Evolutionary conservation across 2,329 filamentous ascomycete genomes (phyloP).

Genomic region (Calcarisporium arbuscula): DNA sequence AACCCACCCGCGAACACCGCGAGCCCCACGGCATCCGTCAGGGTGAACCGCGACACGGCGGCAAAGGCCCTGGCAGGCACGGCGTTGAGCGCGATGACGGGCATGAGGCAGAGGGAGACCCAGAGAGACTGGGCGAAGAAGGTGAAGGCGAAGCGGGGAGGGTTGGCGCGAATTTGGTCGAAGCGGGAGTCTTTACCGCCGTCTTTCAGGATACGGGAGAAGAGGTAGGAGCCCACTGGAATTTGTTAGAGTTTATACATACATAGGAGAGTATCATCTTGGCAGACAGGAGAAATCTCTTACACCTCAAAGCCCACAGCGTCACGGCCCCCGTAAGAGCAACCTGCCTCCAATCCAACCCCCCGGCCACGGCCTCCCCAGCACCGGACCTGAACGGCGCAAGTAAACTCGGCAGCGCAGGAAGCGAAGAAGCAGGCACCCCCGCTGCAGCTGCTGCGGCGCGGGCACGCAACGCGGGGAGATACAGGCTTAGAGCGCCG

Average conservation of each 20-base stretch:
- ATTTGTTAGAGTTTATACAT: too few species aligned
- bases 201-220: conserved; percentile 51
- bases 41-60: conserved; percentile 37
- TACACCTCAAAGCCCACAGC: conserved; percentile 57
- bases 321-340: conserved; percentile 31
- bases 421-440: background rate
- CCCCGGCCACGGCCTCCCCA: conserved; percentile 19
- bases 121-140: conserved; percentile 56
- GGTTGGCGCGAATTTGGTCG: conserved; percentile 31
- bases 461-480: conserved; percentile 52
- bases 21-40: conserved; percentile 52
- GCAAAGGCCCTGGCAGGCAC: conserved; percentile 49
- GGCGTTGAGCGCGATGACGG: conserved; percentile 57
- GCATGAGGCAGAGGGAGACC: conserved; percentile 61
- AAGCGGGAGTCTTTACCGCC: conserved; percentile 52
- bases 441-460: conserved; percentile 30
- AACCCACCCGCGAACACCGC: conserved; percentile 54
- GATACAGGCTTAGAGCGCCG: conserved; percentile 53
- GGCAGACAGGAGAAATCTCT: conserved; percentile 18
- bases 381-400: conserved; percentile 34
- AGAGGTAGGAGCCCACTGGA: conserved; percentile 58
- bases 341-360: conserved; percentile 54
- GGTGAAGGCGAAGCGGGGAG: conserved; percentile 27
- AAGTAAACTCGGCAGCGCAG: conserved; percentile 37
- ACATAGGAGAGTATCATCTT: too few species aligned